Percentiles rank a stretch among this genome's conserved stretches.
phyloP scores from a whole-genome alignment of 768 basidiomycete species.

The Galerina marginata region DNA sequence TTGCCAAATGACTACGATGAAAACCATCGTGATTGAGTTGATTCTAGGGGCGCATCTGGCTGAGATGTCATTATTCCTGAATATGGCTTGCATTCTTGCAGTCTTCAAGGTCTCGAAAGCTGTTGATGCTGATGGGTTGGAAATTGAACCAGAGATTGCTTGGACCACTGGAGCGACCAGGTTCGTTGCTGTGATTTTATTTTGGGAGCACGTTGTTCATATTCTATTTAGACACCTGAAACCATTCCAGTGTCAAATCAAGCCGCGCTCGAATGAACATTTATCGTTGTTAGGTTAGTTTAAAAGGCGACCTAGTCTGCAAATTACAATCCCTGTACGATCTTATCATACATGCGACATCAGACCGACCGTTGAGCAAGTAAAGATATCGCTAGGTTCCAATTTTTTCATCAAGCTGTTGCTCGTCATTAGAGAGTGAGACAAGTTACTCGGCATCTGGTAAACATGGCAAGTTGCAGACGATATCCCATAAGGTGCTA shows the following conservation, averaged over 20 bases:
- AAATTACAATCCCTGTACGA: too few relatives aligned
- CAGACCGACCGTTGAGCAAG: too few relatives aligned
- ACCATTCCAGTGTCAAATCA: constrained; percentile 31
- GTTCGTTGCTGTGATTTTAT: constrained; percentile 19
- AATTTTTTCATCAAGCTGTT: too few relatives aligned
- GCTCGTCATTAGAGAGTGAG: too few relatives aligned
- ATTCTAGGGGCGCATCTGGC: constrained; percentile 35
- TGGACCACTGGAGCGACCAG: constrained; percentile 35
- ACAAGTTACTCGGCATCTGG: too few relatives aligned
- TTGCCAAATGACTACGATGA: background rate
- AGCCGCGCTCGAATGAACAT: constrained; percentile 26
- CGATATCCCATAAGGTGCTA: too few relatives aligned
- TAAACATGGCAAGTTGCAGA: too few relatives aligned
- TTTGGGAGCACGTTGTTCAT: background rate
- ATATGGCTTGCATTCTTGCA: constrained; percentile 41
- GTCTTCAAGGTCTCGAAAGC: constrained; percentile 43
- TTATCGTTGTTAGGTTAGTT: constrained; percentile 10
- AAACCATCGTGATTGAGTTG: background rate
- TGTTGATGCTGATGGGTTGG: constrained; percentile 35
- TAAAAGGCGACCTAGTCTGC: too few relatives aligned
- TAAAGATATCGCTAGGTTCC: too few relatives aligned
- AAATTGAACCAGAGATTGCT: constrained; percentile 40
- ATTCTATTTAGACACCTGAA: constrained; percentile 24
- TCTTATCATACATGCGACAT: too few relatives aligned
- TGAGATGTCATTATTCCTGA: constrained; percentile 40